Evolutionary conservation across 2,329 filamentous ascomycete species (phyloP).

Genomic region (Colletotrichum gloeosporioides): DNA sequence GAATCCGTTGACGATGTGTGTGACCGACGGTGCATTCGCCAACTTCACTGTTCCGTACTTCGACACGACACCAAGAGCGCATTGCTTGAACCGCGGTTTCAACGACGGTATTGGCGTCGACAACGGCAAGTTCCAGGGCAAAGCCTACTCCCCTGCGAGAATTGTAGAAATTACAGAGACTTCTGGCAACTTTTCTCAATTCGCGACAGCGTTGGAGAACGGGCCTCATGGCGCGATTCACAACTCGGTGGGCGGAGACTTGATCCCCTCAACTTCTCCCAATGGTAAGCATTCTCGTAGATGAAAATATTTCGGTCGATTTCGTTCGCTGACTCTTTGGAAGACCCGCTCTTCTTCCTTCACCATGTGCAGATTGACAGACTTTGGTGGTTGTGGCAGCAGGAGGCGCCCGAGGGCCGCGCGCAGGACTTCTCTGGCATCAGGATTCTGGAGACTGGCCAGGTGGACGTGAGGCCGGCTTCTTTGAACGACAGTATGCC

Average conservation of each 20-base stretch:
- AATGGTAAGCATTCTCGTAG: background rate
- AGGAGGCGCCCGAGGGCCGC: background rate
- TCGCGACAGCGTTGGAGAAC: slow-evolving; percentile 26
- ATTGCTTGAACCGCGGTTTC: slow-evolving; percentile 32
- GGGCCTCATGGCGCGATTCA: slow-evolving; percentile 33
- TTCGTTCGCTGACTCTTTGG: too few species aligned
- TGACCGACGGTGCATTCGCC: slow-evolving; percentile 29
- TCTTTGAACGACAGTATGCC: slow-evolving; percentile 19
- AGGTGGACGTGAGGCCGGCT: background rate
- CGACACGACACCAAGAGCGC: slow-evolving; percentile 9
- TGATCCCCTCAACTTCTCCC: slow-evolving; percentile 31
- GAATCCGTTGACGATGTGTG: slow-evolving; percentile 4
- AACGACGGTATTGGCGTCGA: slow-evolving; percentile 9
- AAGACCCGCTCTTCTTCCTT: slow-evolving; percentile 26
- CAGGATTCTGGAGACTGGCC: background rate
- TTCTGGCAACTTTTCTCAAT: slow-evolving; percentile 15
- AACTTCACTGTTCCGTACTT: slow-evolving; percentile 24
- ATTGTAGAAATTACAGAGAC: slow-evolving; percentile 15
- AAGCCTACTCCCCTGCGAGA: slow-evolving; percentile 3
- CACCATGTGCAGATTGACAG: slow-evolving; percentile 26
- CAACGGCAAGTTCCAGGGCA: background rate
- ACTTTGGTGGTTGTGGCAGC: slow-evolving; percentile 26
- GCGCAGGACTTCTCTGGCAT: slow-evolving; percentile 7
- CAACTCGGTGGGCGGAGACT: slow-evolving; percentile 29
- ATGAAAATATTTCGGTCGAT: background rate